A percentile compares a stretch with the other conserved stretches of the same genome.
These are phyloP conservation scores for Avena atlantica DNA, from an alignment of 176 grass and related monocot genomes.

Conservation along the genomic window DNA sequence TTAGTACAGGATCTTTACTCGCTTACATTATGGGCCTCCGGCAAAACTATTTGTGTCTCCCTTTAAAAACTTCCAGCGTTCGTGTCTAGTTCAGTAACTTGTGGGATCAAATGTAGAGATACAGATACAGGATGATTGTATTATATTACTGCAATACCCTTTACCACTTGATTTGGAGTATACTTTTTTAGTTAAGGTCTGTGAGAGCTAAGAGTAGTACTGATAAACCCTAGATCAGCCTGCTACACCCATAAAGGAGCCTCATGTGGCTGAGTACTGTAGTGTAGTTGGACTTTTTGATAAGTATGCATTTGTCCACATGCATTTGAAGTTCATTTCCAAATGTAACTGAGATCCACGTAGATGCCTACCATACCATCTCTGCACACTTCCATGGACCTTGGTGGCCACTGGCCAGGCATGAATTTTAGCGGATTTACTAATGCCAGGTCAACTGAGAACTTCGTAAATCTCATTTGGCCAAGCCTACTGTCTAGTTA, in stretches of 20 bases:
- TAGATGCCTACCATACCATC: not conserved
- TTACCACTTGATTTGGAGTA: conserved; percentile 10
- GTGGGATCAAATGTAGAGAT: conserved; percentile 12
- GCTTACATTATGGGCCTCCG: not conserved
- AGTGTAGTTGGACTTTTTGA: not conserved
- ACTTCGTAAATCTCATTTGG: not conserved
- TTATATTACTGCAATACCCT: not conserved
- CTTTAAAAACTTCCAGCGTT: not conserved
- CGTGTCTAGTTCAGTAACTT: conserved; percentile 26
- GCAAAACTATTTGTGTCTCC: too few relatives aligned
- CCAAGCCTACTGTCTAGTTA: not conserved
- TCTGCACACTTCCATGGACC: not conserved
- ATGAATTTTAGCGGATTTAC: not conserved
- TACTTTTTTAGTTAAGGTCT: not conserved
- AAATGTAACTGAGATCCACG: conserved; percentile 40
- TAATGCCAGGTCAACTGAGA: not conserved
- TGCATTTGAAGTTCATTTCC: not conserved
- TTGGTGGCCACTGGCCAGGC: not conserved
- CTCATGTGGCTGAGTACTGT: conserved; percentile 3
- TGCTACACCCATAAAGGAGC: conserved; percentile 10
- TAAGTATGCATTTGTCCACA: conserved; percentile 14
- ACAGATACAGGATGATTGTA: not conserved
- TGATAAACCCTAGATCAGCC: conserved; percentile 29
- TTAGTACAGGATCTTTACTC: not conserved
- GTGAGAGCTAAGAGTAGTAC: not conserved